Conservation (phyloP, 352 stramenopile genomes). For the Phytophthora colocasiae region DNA sequence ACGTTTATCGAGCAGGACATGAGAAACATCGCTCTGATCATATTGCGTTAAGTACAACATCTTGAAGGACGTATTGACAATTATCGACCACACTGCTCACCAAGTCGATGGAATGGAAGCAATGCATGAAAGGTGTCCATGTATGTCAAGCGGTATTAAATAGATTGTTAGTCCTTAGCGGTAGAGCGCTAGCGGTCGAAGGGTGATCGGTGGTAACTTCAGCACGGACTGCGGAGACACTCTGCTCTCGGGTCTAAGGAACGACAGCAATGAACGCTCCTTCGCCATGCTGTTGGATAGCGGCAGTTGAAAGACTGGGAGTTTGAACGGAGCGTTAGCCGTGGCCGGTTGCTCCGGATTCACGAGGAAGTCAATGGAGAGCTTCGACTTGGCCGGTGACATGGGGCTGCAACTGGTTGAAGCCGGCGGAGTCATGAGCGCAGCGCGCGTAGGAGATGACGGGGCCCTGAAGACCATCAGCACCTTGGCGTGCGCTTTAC, state of each 20-base stretch:
- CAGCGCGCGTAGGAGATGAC: conserved; percentile 29
- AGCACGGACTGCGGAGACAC: conserved; percentile 3
- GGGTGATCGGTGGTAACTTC: conserved; percentile 19
- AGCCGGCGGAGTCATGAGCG: conserved; percentile 23
- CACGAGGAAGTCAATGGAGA: conserved; percentile 65
- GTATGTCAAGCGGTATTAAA: conserved; percentile 17
- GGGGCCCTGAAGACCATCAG: conserved; percentile 39
- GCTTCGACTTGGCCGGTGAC: conserved; percentile 44
- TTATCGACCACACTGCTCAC: too few species aligned
- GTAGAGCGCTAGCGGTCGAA: conserved; percentile 30
- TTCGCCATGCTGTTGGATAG: conserved; percentile 9
- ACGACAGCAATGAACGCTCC: conserved; percentile 37
- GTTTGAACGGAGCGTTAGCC: neutral
- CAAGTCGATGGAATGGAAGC: neutral
- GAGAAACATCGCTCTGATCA: neutral
- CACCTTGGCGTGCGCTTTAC: conserved; percentile 83
- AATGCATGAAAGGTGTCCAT: neutral
- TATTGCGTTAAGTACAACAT: neutral
- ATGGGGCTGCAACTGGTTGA: conserved; percentile 16
- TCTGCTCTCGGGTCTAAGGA: conserved; percentile 21
- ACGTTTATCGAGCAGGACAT: neutral
- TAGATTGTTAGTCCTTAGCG: conserved; percentile 17
- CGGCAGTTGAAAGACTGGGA: conserved; percentile 7
- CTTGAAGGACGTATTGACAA: conserved; percentile 9
- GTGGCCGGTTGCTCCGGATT: conserved; percentile 32